These are phyloP conservation scores for Cyberlindnera samutprakarnensis DNA, from an alignment of 805 yeast species.

Conservation along the genomic window DNA sequence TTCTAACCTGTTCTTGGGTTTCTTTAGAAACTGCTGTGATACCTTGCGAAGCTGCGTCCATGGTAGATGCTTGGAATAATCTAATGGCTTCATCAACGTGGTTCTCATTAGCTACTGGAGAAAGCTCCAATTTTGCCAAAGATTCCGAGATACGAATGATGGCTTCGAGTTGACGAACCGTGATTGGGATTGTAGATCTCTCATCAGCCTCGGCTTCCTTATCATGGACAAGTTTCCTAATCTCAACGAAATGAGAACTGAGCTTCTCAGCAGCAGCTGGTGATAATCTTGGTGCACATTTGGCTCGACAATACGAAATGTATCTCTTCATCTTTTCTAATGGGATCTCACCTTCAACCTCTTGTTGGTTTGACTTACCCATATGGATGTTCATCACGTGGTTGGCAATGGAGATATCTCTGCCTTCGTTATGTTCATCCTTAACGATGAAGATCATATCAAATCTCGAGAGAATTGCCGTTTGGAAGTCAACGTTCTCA, in stretches of 20 bases:
- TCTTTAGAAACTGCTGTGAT: constrained; percentile 46
- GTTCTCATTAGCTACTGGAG: constrained; percentile 76
- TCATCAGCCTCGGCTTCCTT: constrained; percentile 78
- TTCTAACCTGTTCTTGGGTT: constrained; percentile 61
- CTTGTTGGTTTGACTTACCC: constrained; percentile 55
- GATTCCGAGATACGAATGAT: constrained; percentile 93
- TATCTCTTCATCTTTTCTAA: constrained; percentile 87
- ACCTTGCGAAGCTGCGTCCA: constrained; percentile 75
- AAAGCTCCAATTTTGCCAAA: constrained; percentile 75
- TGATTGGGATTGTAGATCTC: constrained; percentile 93
- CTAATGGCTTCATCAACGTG: constrained; percentile 96
- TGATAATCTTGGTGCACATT: constrained; percentile 89
- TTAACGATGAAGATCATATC: constrained; percentile 98
- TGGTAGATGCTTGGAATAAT: constrained; percentile 91
- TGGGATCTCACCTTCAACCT: constrained; percentile 70
- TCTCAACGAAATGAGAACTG: constrained; percentile 86
- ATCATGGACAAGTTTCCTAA: constrained; percentile 74
- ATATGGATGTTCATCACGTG: constrained; percentile 96
- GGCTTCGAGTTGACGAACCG: constrained; percentile 96
- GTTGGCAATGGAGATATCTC: constrained; percentile 85
- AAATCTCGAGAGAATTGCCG: constrained; percentile 92
- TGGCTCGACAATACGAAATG: constrained; percentile 80
- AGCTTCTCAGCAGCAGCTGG: constrained; percentile 85
- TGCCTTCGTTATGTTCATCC: constrained; percentile 81
- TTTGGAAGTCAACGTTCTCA: constrained; percentile 95